Evolutionary conservation across 768 basidiomycete species (phyloP).

Genomic region (Hypsizygus marmoreus): DNA sequence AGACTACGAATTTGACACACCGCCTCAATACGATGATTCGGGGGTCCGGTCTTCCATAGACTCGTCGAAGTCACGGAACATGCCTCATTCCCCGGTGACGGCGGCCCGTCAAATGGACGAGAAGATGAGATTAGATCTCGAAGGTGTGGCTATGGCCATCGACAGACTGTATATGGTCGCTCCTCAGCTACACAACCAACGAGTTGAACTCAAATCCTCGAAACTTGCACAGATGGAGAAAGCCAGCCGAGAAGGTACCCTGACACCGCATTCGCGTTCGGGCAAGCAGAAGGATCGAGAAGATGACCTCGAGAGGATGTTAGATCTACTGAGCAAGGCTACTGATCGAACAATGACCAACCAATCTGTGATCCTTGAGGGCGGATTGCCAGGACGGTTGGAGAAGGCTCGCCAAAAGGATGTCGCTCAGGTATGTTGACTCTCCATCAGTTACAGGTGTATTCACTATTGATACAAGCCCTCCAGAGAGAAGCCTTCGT

Average conservation of each 20-base stretch:
- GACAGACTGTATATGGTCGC: slow-evolving; percentile 84
- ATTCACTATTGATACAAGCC: slow-evolving; percentile 10
- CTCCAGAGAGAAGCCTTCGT: slow-evolving; percentile 76
- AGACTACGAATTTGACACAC: slow-evolving; percentile 41
- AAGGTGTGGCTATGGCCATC: slow-evolving; percentile 84
- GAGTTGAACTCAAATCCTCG: slow-evolving; percentile 81
- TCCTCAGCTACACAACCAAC: slow-evolving; percentile 89
- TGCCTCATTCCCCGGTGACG: slow-evolving; percentile 25
- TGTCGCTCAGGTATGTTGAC: slow-evolving; percentile 55
- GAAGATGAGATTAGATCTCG: slow-evolving; percentile 86
- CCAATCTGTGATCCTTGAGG: slow-evolving; percentile 71
- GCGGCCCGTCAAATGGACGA: slow-evolving; percentile 49
- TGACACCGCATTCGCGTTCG: slow-evolving; percentile 17
- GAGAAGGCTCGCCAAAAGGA: slow-evolving; percentile 63
- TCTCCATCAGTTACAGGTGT: neutral
- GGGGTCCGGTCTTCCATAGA: slow-evolving; percentile 38
- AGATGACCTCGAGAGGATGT: slow-evolving; percentile 67
- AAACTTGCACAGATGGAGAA: slow-evolving; percentile 76
- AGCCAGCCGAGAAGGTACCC: slow-evolving; percentile 50
- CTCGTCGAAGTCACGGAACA: slow-evolving; percentile 29
- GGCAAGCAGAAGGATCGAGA: slow-evolving; percentile 51
- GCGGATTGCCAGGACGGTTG: slow-evolving; percentile 53
- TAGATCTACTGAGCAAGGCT: slow-evolving; percentile 72
- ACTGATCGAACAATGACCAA: slow-evolving; percentile 65
- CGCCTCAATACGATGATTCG: slow-evolving; percentile 61